phyloP scores from a whole-genome alignment of 805 yeast genomes.

The Lipomyces yamadae region DNA sequence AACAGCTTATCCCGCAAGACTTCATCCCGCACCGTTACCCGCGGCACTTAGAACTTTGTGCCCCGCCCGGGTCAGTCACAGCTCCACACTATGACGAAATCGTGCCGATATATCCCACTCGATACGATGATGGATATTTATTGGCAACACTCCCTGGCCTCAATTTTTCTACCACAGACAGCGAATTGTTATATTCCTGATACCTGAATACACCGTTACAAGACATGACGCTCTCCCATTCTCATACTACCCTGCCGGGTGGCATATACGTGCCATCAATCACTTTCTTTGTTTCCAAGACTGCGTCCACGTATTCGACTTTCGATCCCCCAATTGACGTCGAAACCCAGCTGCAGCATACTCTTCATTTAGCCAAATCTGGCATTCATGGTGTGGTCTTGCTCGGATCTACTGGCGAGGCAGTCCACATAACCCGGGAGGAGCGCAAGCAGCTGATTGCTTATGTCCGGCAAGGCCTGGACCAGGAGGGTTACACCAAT shows the following conservation, averaged over 20 bases:
- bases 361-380: conserved; percentile 49
- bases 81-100: too few relatives aligned
- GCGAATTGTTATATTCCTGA: not conserved
- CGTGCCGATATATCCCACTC: too few relatives aligned
- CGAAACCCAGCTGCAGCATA: conserved; percentile 54
- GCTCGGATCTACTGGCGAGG: conserved; percentile 63
- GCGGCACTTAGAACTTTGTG: too few relatives aligned
- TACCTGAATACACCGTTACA: not conserved
- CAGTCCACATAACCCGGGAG: conserved; percentile 54
- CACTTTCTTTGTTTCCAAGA: conserved; percentile 57
- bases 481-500: conserved; percentile 48
- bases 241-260: conserved; percentile 28
- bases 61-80: too few relatives aligned
- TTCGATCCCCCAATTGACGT: conserved; percentile 46
- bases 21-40: too few relatives aligned
- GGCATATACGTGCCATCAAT: conserved; percentile 59
- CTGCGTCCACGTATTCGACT: conserved; percentile 33
- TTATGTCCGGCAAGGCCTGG: conserved; percentile 45
- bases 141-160: too few relatives aligned
- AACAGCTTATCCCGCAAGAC: too few relatives aligned
- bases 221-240: conserved; percentile 4
- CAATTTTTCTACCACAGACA: too few relatives aligned
- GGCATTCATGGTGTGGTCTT: conserved; percentile 57
- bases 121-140: too few relatives aligned
- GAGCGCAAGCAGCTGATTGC: conserved; percentile 49